Percentiles rank a stretch among this genome's conserved stretches.
These are phyloP conservation scores for Lactarius trivialis DNA, from an alignment of 768 basidiomycete species.

Conservation along the genomic window DNA sequence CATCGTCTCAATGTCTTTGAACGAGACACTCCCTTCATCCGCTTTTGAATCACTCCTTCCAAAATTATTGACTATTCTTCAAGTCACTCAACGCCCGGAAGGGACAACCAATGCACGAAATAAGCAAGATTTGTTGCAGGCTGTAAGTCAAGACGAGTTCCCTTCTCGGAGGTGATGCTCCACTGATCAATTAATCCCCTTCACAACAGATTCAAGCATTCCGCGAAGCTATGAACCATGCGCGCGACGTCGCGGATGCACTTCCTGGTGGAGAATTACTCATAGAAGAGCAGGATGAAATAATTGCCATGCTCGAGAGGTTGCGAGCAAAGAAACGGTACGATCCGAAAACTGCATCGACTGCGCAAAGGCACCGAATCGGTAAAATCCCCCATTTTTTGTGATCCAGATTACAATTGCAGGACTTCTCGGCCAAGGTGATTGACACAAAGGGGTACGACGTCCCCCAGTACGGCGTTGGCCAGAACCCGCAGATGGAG, in stretches of 20 bases:
- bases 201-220: slow-evolving; percentile 62
- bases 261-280: slow-evolving; percentile 70
- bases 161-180: not conserved
- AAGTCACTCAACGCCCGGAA: slow-evolving; percentile 52
- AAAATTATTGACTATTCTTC: slow-evolving; percentile 54
- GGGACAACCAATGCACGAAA: slow-evolving; percentile 49
- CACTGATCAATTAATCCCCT: not conserved
- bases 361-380: not conserved
- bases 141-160: slow-evolving; percentile 37
- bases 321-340: slow-evolving; percentile 60
- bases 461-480: slow-evolving; percentile 6
- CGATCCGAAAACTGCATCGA: slow-evolving; percentile 11
- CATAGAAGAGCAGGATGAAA: slow-evolving; percentile 61
- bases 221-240: slow-evolving; percentile 49
- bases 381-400: not conserved
- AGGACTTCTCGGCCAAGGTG: slow-evolving; percentile 42
- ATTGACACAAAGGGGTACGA: slow-evolving; percentile 30
- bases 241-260: slow-evolving; percentile 49
- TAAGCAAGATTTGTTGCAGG: slow-evolving; percentile 60
- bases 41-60: slow-evolving; percentile 52
- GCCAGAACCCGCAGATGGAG: slow-evolving; percentile 46
- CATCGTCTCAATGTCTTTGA: not conserved
- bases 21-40: slow-evolving; percentile 15
- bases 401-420: slow-evolving; percentile 44
- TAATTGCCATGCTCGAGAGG: slow-evolving; percentile 61